phyloP scores from a whole-genome alignment of 495 filamentous ascomycete genomes.

The Daldinia vernicosa region DNA sequence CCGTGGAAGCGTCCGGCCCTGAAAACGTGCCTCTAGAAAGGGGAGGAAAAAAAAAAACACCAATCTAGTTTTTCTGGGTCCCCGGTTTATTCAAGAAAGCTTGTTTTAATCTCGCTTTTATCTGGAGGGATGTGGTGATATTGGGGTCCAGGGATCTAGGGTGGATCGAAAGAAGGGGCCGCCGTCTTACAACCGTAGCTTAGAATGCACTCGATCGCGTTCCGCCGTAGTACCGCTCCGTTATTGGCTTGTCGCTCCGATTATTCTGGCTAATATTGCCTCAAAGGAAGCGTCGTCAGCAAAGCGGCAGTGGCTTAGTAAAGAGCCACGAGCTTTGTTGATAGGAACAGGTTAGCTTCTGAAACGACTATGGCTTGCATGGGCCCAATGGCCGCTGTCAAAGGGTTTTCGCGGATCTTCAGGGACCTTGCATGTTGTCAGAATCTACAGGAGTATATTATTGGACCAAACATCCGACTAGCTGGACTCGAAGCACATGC shows the following conservation, averaged over 20 bases:
- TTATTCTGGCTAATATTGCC: background rate
- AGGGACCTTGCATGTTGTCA: background rate
- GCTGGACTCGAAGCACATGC: background rate
- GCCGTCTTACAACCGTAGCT: conserved; percentile 1
- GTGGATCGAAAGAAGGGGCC: background rate
- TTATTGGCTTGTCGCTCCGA: background rate
- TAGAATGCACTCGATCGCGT: background rate
- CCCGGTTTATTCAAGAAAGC: background rate
- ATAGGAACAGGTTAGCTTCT: background rate
- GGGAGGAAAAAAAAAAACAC: background rate
- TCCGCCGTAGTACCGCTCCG: background rate
- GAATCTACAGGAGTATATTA: background rate
- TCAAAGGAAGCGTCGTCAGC: background rate
- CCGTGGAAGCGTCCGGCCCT: conserved; percentile 1
- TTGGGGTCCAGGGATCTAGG: background rate
- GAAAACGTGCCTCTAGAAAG: background rate
- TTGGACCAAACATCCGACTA: conserved; percentile 3
- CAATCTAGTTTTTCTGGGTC: background rate
- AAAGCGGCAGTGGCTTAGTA: background rate
- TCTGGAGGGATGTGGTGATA: conserved; percentile 1
- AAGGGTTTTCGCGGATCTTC: conserved; percentile 1
- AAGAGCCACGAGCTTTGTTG: conserved; percentile 3
- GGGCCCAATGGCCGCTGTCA: background rate
- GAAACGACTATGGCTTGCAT: conserved; percentile 2
- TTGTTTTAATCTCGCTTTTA: background rate